These are phyloP conservation scores for Sugiyamaella neomexicana DNA, from an alignment of 1,139 yeast species.

Conservation along the genomic window DNA sequence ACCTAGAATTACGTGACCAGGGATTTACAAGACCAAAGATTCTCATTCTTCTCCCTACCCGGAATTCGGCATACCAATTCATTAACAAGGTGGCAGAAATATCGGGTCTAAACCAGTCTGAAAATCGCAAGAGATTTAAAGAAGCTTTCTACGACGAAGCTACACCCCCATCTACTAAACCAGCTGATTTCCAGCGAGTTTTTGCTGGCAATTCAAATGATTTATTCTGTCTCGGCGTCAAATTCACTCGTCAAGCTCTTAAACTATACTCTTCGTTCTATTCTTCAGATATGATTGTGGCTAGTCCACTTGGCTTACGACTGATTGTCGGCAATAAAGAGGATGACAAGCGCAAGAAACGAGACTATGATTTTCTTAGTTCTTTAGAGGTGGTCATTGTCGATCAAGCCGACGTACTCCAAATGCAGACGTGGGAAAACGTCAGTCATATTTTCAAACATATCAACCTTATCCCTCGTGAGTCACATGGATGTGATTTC, in stretches of 20 bases:
- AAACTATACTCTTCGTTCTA: slow-evolving; percentile 84
- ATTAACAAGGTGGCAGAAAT: slow-evolving; percentile 62
- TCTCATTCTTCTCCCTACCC: slow-evolving; percentile 77
- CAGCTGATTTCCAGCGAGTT: slow-evolving; percentile 74
- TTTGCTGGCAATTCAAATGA: slow-evolving; percentile 93
- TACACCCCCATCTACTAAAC: slow-evolving; percentile 58
- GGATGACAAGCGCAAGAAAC: slow-evolving; percentile 38
- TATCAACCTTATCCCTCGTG: slow-evolving; percentile 73
- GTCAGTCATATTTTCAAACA: slow-evolving; percentile 64
- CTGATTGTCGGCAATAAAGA: slow-evolving; percentile 63
- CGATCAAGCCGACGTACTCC: slow-evolving; percentile 83
- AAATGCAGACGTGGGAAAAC: slow-evolving; percentile 95
- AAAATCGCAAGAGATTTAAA: slow-evolving; percentile 73
- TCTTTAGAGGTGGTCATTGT: slow-evolving; percentile 80
- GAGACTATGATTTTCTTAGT: slow-evolving; percentile 68
- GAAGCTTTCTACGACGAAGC: slow-evolving; percentile 62
- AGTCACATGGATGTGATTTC: slow-evolving; percentile 83
- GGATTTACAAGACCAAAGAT: slow-evolving; percentile 95
- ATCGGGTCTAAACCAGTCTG: slow-evolving; percentile 72
- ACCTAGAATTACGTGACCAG: slow-evolving; percentile 76
- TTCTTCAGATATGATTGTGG: slow-evolving; percentile 80
- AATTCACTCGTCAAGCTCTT: slow-evolving; percentile 82
- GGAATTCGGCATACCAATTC: slow-evolving; percentile 72
- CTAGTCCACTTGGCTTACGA: slow-evolving; percentile 89
- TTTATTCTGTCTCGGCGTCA: slow-evolving; percentile 84